These are phyloP conservation scores for Tetrahymena elliotti DNA, from an alignment of 73 alveolate species.

Conservation along the genomic window DNA sequence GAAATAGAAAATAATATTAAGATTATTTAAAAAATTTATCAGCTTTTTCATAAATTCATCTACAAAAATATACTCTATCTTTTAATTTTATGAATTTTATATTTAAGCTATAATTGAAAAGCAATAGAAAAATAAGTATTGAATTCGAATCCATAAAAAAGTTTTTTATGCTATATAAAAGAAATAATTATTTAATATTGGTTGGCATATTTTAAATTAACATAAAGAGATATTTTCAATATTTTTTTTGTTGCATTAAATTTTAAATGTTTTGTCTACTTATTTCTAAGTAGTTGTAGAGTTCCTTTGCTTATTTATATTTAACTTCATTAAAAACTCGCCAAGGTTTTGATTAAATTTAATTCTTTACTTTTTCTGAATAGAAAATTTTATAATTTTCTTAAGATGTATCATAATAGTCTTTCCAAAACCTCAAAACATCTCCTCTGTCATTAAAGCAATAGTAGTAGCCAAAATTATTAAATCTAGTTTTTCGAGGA, in stretches of 20 bases:
- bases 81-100: too few relatives aligned
- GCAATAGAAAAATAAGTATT: too few relatives aligned
- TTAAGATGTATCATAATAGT: neutral
- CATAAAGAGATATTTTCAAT: neutral
- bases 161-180: too few relatives aligned
- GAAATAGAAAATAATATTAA: too few relatives aligned
- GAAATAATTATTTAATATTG: too few relatives aligned
- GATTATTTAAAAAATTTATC: too few relatives aligned
- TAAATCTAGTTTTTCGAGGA: neutral
- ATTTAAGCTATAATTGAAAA: too few relatives aligned
- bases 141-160: too few relatives aligned
- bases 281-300: neutral
- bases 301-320: neutral
- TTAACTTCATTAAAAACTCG: neutral
- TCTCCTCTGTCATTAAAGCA: neutral
- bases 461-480: neutral
- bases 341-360: neutral
- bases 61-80: too few relatives aligned
- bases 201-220: too few relatives aligned
- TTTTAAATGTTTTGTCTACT: neutral
- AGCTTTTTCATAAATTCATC: too few relatives aligned
- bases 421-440: neutral
- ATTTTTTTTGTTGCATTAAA: too few relatives aligned
- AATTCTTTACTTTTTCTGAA: neutral
- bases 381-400: neutral